Percentiles rank a stretch among this genome's conserved stretches.
Evolutionary conservation across 2,329 filamentous ascomycete species (phyloP).

Genomic region (Graphilbum fragrans): DNA sequence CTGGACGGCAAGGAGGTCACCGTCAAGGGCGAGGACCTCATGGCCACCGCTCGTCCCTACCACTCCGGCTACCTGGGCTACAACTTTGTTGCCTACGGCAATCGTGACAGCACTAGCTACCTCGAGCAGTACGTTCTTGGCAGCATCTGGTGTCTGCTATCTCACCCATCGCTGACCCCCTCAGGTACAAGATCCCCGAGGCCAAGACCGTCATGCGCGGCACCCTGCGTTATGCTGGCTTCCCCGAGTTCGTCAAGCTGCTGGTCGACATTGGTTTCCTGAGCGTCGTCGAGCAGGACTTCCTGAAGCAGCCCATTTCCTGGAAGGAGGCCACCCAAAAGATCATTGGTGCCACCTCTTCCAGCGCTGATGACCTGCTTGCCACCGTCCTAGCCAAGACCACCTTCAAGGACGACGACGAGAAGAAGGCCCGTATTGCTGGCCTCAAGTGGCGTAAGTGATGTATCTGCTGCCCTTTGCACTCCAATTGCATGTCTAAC

Average conservation of each 20-base stretch:
- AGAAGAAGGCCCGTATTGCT: constrained; percentile 50
- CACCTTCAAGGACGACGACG: constrained; percentile 54
- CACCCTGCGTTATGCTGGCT: constrained; percentile 77
- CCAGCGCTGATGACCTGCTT: constrained; percentile 55
- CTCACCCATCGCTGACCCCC: constrained; percentile 74
- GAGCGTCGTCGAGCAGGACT: constrained; percentile 52
- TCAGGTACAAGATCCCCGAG: constrained; percentile 80
- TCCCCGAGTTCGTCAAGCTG: constrained; percentile 79
- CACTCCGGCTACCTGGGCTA: constrained; percentile 44
- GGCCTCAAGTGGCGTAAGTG: constrained; percentile 62
- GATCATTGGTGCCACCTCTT: constrained; percentile 58
- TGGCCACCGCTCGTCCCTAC: constrained; percentile 82
- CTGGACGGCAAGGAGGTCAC: constrained; percentile 61
- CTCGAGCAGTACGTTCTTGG: constrained; percentile 53
- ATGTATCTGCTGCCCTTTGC: too few species aligned
- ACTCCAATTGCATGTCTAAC: too few species aligned
- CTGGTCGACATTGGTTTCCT: constrained; percentile 89
- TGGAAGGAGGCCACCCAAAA: constrained; percentile 82
- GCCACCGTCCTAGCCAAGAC: constrained; percentile 66
- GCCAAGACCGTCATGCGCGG: constrained; percentile 72
- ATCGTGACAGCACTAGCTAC: constrained; percentile 80
- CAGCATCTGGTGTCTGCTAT: too few species aligned
- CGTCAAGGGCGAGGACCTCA: constrained; percentile 45
- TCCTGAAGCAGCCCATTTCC: constrained; percentile 52
- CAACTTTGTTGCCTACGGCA: constrained; percentile 86